Conservation (phyloP, 371 early-diverging fungal genomes). For the Syncephalastrum racemosum region DNA sequence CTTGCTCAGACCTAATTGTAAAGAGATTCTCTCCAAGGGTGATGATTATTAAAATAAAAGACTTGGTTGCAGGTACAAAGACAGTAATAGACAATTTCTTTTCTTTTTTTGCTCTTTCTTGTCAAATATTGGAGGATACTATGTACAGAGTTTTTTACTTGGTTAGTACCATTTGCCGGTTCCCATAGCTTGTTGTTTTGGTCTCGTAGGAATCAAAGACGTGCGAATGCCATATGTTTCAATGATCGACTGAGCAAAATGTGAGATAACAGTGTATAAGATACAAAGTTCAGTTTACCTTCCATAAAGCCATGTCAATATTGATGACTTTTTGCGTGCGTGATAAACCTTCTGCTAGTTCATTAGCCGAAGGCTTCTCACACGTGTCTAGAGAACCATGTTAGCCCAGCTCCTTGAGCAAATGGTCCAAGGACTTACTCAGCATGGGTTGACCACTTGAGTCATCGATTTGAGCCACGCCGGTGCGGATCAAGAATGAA, state of each 20-base stretch:
- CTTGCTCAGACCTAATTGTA: constrained; percentile 85
- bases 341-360: constrained; percentile 57
- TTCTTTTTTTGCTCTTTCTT: too few species aligned
- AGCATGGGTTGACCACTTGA: constrained; percentile 69
- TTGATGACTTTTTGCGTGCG: constrained; percentile 88
- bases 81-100: too few species aligned
- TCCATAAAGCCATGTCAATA: constrained; percentile 71
- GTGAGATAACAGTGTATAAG: background rate
- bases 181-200: constrained; percentile 22
- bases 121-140: too few species aligned
- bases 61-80: too few species aligned
- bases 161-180: constrained; percentile 47
- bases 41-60: constrained; percentile 41
- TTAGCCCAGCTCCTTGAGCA: constrained; percentile 3
- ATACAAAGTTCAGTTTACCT: constrained; percentile 32
- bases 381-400: constrained; percentile 42
- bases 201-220: constrained; percentile 65
- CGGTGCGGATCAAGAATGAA: constrained; percentile 88
- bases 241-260: constrained; percentile 54
- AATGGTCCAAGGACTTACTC: constrained; percentile 21
- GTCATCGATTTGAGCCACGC: constrained; percentile 74
- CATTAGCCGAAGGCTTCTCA: constrained; percentile 63
- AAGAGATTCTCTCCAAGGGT: constrained; percentile 70
- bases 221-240: constrained; percentile 61
- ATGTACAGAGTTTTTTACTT: too few species aligned